Conservation (phyloP, 352 stramenopile genomes). For the Globisporangium paddicum region DNA sequence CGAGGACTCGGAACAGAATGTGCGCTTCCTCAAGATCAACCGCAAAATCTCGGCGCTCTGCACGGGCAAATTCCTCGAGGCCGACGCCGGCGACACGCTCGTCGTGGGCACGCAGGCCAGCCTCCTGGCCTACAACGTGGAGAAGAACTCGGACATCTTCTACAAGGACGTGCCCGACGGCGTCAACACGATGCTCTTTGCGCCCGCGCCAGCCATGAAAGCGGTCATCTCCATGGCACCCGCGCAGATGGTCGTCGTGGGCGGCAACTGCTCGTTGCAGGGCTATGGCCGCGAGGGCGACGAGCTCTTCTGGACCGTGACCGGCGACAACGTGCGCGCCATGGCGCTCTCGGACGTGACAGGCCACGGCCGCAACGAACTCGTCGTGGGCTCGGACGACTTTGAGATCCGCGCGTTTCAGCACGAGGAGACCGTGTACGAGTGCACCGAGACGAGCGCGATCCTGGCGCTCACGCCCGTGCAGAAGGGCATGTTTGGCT, state of each 20-base stretch:
- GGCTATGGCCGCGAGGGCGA: conserved; percentile 78
- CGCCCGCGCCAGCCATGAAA: conserved; percentile 36
- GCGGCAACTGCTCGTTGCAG: conserved; percentile 91
- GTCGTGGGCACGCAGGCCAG: conserved; percentile 88
- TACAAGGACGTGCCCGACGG: conserved; percentile 89
- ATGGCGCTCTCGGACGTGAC: conserved; percentile 74
- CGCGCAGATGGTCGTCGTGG: conserved; percentile 82
- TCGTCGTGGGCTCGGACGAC: conserved; percentile 90
- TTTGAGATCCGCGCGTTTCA: conserved; percentile 90
- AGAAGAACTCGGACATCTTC: conserved; percentile 93
- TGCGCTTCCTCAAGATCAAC: conserved; percentile 92
- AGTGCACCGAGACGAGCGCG: conserved; percentile 84
- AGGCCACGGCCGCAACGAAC: conserved; percentile 58
- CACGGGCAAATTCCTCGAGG: conserved; percentile 60
- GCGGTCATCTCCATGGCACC: conserved; percentile 21
- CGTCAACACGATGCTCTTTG: conserved; percentile 82
- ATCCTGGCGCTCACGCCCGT: conserved; percentile 74
- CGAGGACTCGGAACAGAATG: conserved; percentile 41
- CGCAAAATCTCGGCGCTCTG: conserved; percentile 78
- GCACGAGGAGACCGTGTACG: conserved; percentile 84
- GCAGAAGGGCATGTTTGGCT: conserved; percentile 73
- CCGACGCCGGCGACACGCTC: conserved; percentile 70
- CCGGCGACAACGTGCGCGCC: conserved; percentile 87
- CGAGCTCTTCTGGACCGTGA: conserved; percentile 91
- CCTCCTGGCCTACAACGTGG: conserved; percentile 89